Base-by-base conservation (phyloP, 2,329 filamentous ascomycete genomes). In the Colletotrichum theobromicola region DNA sequence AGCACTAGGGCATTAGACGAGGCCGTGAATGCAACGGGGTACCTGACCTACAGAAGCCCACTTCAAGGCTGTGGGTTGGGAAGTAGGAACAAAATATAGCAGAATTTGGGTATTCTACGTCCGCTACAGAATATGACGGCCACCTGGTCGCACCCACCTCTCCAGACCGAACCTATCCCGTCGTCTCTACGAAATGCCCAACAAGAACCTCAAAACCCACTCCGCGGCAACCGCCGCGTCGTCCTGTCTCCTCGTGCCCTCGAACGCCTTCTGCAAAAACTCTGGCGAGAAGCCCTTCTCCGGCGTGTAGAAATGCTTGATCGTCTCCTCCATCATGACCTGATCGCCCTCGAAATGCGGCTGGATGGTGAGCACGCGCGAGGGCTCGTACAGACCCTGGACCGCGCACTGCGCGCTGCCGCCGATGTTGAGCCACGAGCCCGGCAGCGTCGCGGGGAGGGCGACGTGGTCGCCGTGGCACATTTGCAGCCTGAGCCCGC, bases 311-410 rank as follows among this genome's bases (percentile, higher is more conserved):
- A 69, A 73, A 28, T 73, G 34, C 50, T 60, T 69, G 18, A 73
- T 73, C 9, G 70, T 78, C 67, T 83, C 81, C 2, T 82, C 80
- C 76, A 87, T 85, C 68, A 85, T 85, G 16, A 82, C 80, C 24
- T 79, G 78, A 3, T 82, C 84, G 73, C 86, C 88, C 68, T 88
- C 87, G 7, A 87, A 87, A 67, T 88, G 87, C n/a, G 85, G 87
- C 69, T 88, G 87, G 1, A 88, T 82, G 4, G 84, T 84, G 28
- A 88, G 79, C 61, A 86, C 80, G 4, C 78, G 78, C 3, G 80
- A 78, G 4, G 86, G 83, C 7, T 79, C 78, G 77, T 87, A 87
- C 57, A 88, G 80, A 16, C 82, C 85, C 57, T 88, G 87, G 3
- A 87, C 80, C n/a, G 78, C 74, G 77, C 87, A 88, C 37, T 80